Evolutionary conservation across 495 filamentous ascomycete species (phyloP).

Genomic region (Tricharina praecox): DNA sequence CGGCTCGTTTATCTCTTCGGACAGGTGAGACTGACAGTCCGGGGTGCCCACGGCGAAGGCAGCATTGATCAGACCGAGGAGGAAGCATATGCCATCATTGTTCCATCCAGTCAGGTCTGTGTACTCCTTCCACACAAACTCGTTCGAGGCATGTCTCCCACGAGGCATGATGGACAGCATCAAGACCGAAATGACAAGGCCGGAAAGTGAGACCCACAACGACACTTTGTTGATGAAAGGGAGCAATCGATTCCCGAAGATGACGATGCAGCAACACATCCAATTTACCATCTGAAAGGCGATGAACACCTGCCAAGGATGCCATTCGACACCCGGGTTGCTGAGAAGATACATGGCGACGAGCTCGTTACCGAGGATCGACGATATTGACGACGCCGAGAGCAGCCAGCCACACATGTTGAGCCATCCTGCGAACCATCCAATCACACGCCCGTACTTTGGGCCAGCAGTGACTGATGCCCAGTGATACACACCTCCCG

Average conservation of each 20-base stretch:
- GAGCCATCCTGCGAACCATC: conserved; percentile 66
- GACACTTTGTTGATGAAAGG: conserved; percentile 51
- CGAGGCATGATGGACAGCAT: conserved; percentile 60
- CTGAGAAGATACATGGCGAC: conserved; percentile 57
- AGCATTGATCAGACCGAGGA: conserved; percentile 69
- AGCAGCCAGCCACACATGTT: conserved; percentile 61
- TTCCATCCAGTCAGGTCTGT: conserved; percentile 52
- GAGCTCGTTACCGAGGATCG: conserved; percentile 50
- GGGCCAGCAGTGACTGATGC: conserved; percentile 56
- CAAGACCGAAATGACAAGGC: conserved; percentile 53
- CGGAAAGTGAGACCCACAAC: conserved; percentile 50
- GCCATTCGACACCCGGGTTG: conserved; percentile 43
- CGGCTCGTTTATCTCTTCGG: conserved; percentile 63
- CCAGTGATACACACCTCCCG: conserved; percentile 79
- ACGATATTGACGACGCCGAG: conserved; percentile 49
- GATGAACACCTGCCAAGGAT: conserved; percentile 64
- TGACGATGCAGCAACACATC: conserved; percentile 43
- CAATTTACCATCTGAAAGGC: conserved; percentile 51
- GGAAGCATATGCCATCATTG: conserved; percentile 56
- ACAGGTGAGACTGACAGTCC: conserved; percentile 57
- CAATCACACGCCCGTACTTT: conserved; percentile 47
- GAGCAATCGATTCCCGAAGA: conserved; percentile 52
- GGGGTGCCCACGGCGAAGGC: conserved; percentile 73
- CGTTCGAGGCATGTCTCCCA: conserved; percentile 35
- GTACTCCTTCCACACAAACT: conserved; percentile 47